Conservation (phyloP, 257 asterid species). For the Perilla frutescens region DNA sequence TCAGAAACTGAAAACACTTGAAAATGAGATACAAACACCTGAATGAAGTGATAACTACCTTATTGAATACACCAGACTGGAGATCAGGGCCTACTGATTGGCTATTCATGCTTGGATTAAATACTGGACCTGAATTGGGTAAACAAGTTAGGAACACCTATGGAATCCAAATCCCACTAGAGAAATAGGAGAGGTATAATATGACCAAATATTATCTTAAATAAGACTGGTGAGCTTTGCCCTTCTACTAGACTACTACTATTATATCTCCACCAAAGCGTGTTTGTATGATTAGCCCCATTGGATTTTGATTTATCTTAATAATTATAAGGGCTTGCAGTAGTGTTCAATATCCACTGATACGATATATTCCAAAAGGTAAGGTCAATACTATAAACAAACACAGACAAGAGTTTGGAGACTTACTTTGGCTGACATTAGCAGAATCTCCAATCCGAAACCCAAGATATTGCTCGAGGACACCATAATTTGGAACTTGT, state of each 20-base stretch:
- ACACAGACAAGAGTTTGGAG: slow-evolving; percentile 8
- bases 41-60: slow-evolving; percentile 48
- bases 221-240: background rate
- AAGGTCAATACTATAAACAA: background rate
- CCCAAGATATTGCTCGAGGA: slow-evolving; percentile 91
- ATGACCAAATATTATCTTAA: background rate
- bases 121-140: slow-evolving; percentile 50
- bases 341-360: background rate
- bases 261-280: background rate
- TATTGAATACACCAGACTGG: slow-evolving; percentile 56
- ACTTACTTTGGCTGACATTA: slow-evolving; percentile 59
- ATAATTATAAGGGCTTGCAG: slow-evolving; percentile 15
- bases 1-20: slow-evolving; percentile 22
- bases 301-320: background rate
- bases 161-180: slow-evolving; percentile 14
- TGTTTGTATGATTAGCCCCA: background rate
- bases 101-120: slow-evolving; percentile 49
- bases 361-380: background rate
- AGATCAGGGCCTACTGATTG: slow-evolving; percentile 54
- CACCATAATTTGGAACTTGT: slow-evolving; percentile 70
- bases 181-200: background rate
- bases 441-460: slow-evolving; percentile 69
- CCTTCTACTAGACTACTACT: background rate
- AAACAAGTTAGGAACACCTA: slow-evolving; percentile 34
- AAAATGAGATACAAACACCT: background rate